Evolutionary conservation across 1,139 yeast genomes (phyloP).

Genomic region (Protomyces lactucae-debilis): DNA sequence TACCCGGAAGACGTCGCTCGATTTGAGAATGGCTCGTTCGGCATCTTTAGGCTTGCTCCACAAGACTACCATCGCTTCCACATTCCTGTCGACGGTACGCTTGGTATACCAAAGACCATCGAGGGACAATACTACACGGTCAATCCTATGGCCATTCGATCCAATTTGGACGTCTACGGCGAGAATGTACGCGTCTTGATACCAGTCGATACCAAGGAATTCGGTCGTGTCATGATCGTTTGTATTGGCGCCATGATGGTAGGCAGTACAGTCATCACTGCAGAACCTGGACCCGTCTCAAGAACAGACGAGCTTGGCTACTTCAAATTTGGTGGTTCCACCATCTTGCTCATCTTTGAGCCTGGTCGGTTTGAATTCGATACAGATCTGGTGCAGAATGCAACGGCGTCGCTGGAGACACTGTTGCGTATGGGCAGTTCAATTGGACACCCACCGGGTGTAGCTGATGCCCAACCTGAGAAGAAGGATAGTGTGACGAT

Average conservation of each 20-base stretch:
- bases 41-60: slow-evolving; percentile 85
- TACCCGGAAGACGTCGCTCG: slow-evolving; percentile 49
- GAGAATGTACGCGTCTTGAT: slow-evolving; percentile 77
- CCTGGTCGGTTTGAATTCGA: slow-evolving; percentile 54
- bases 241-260: slow-evolving; percentile 99
- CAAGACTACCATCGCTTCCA: slow-evolving; percentile 97
- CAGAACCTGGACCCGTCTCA: slow-evolving; percentile 56
- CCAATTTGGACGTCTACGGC: slow-evolving; percentile 84
- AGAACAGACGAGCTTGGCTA: slow-evolving; percentile 87
- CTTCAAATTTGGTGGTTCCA: slow-evolving; percentile 94
- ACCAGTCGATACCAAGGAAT: slow-evolving; percentile 66
- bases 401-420: slow-evolving; percentile 69
- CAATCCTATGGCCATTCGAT: slow-evolving; percentile 93
- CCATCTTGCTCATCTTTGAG: slow-evolving; percentile 60
- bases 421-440: slow-evolving; percentile 86
- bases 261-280: slow-evolving; percentile 75
- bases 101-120: slow-evolving; percentile 62
- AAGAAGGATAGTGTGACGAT: slow-evolving; percentile 13
- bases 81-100: slow-evolving; percentile 69
- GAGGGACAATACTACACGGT: slow-evolving; percentile 94
- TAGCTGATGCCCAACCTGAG: slow-evolving; percentile 32
- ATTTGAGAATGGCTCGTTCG: slow-evolving; percentile 57
- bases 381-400: slow-evolving; percentile 64
- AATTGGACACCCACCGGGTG: slow-evolving; percentile 65
- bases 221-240: slow-evolving; percentile 72